Base-by-base conservation (phyloP, 192 early-diverging fungal species). In the Backusella tuberculispora region DNA sequence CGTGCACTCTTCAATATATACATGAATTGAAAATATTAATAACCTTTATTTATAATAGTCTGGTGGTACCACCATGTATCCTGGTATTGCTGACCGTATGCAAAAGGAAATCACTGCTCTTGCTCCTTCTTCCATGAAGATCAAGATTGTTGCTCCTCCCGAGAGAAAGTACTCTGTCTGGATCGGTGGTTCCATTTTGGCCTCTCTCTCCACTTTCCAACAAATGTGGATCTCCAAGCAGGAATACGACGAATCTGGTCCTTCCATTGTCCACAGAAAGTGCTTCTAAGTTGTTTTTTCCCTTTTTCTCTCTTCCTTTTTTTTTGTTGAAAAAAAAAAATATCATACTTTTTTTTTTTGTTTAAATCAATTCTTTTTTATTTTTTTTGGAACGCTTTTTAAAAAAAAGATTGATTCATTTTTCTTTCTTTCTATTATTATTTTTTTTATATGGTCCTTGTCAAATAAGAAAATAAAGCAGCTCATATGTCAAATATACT, bases 161-260 rank as follows among this genome's bases (percentile, higher is more conserved):
- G 97, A 98, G 85, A 91, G 97, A 84, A 98, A 96, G 87, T 97
- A 95, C 92, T 96, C 96, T 74, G 96, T 94, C 85, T 98, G 97
- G 95, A 96, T 97, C 80, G 97, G 97, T 88, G 97, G 97, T 60
- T 96, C 95, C 74, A 96, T 98, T 69, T 87, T 98, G 48, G 95
- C 95, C 66, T 96, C 96, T 46, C 91, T 96, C 73, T 95, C 95
- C 53, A 97, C 95, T 81, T 97, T 98, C 95, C 95, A 97, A 85
- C 91, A 96, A 81, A 94, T 95, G 96, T 98, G 96, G 96, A 92
- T 97, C 85, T 93, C 95, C 64, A 97, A 95, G 91, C 90, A 93
- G 43, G 74, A 76, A 63, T 76, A 89, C 78, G 86, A 88, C 76
- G 88, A 89, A 76, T 80, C 67, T 56, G 88, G 88, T 77, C 87